Percentiles rank a stretch among this genome's conserved stretches.
phyloP scores from a whole-genome alignment of 768 basidiomycete species.

The Hypholoma fasciculare region DNA sequence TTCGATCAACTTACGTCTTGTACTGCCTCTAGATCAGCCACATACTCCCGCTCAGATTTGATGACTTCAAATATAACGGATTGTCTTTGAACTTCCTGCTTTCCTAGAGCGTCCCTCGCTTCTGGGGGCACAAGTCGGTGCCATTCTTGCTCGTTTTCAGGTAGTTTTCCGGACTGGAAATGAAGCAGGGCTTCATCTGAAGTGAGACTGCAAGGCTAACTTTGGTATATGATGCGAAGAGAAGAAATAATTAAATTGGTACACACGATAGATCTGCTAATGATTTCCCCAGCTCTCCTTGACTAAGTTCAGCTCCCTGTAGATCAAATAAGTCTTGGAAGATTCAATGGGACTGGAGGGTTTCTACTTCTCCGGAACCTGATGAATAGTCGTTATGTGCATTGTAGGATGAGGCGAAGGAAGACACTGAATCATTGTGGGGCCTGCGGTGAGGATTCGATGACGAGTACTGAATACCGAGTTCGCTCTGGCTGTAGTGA shows the following conservation, averaged over 20 bases:
- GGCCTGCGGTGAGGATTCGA: slow-evolving; percentile 8
- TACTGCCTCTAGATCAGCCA: slow-evolving; percentile 72
- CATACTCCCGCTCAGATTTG: slow-evolving; percentile 88
- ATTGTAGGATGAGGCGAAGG: slow-evolving; percentile 39
- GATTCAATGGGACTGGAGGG: not conserved
- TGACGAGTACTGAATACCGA: slow-evolving; percentile 20
- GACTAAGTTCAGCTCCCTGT: slow-evolving; percentile 14
- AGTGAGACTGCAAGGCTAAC: slow-evolving; percentile 44
- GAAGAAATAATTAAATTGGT: slow-evolving; percentile 29
- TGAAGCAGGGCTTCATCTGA: slow-evolving; percentile 62
- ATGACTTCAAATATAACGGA: slow-evolving; percentile 88
- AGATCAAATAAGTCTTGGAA: not conserved
- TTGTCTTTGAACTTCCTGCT: slow-evolving; percentile 82
- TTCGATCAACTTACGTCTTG: slow-evolving; percentile 49
- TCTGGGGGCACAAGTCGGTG: slow-evolving; percentile 72
- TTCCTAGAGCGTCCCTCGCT: slow-evolving; percentile 68
- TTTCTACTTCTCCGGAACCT: slow-evolving; percentile 32
- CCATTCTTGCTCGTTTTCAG: slow-evolving; percentile 82
- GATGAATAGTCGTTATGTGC: slow-evolving; percentile 35
- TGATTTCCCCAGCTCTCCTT: slow-evolving; percentile 10
- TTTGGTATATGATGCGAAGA: slow-evolving; percentile 16
- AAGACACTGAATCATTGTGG: slow-evolving; percentile 34
- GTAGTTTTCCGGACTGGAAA: slow-evolving; percentile 68
- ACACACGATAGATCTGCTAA: slow-evolving; percentile 22
- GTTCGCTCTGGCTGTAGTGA: slow-evolving; percentile 37